A percentile compares a stretch with the other conserved stretches of the same genome.
phyloP scores from a whole-genome alignment of 2,329 filamentous ascomycete genomes.

The Chrysoporthe deuterocubensis region DNA sequence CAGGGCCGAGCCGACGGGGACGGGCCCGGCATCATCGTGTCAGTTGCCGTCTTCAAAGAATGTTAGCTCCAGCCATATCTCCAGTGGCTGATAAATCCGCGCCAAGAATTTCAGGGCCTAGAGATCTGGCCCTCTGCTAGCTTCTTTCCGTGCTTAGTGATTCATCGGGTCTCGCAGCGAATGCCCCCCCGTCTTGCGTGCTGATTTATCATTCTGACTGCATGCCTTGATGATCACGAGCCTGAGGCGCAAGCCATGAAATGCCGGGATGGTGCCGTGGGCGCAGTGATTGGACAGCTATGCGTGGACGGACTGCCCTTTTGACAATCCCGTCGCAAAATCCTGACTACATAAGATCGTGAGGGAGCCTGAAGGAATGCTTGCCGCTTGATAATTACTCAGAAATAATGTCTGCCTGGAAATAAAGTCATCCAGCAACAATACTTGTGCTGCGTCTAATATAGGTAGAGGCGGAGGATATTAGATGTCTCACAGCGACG shows the following conservation, averaged over 20 bases:
- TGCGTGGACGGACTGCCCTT: no score
- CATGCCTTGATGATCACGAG: neutral
- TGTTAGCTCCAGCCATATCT: conserved; percentile 3
- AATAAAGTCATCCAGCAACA: neutral
- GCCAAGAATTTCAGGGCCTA: neutral
- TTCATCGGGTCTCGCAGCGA: neutral
- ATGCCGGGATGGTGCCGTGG: neutral
- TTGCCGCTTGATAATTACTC: neutral
- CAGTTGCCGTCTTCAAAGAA: neutral
- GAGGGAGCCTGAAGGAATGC: neutral
- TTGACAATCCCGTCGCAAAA: neutral
- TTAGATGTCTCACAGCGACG: neutral
- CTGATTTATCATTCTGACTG: neutral
- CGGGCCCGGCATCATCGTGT: neutral
- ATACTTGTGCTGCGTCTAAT: neutral
- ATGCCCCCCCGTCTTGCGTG: neutral
- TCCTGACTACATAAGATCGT: neutral
- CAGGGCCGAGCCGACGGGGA: neutral
- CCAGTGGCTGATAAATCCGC: conserved; percentile 19
- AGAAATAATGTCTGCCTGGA: neutral
- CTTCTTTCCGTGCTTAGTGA: neutral
- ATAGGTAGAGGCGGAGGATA: neutral
- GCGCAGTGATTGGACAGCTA: neutral
- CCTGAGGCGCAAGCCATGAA: neutral
- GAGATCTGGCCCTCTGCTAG: neutral